These are phyloP conservation scores for Penicillium paradoxum DNA, from an alignment of 495 filamentous ascomycete genomes.

Conservation along the genomic window DNA sequence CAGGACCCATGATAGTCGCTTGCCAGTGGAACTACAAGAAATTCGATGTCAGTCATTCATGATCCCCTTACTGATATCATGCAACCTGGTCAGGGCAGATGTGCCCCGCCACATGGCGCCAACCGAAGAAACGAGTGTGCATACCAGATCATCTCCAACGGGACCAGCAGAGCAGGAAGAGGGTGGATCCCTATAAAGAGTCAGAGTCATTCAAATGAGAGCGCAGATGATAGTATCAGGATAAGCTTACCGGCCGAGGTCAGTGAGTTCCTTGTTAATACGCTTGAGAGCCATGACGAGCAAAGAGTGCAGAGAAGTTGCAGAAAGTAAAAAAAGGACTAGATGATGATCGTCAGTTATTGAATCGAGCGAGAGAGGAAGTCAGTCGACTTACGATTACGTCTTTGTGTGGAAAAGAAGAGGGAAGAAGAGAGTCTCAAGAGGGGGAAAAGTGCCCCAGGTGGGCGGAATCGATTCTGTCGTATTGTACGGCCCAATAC, in stretches of 20 bases:
- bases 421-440: slow-evolving; percentile 20
- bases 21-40: slow-evolving; percentile 92
- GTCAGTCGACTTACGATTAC: slow-evolving; percentile 25
- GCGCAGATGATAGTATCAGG: not conserved
- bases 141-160: slow-evolving; percentile 94
- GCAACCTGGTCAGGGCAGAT: slow-evolving; percentile 2
- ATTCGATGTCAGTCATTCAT: slow-evolving; percentile 19
- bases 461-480: slow-evolving; percentile 17
- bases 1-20: slow-evolving; percentile 99
- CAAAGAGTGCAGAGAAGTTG: slow-evolving; percentile 2
- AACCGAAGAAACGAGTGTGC: slow-evolving; percentile 29
- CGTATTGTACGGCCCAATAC: slow-evolving; percentile 24
- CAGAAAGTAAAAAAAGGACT: slow-evolving; percentile 8
- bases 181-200: slow-evolving; percentile 73
- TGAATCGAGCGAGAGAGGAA: not conserved
- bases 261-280: slow-evolving; percentile 99
- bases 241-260: slow-evolving; percentile 86
- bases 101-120: slow-evolving; percentile 21
- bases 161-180: slow-evolving; percentile 98
- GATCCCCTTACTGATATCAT: slow-evolving; percentile 6
- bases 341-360: slow-evolving; percentile 4
- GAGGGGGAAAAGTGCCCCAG: slow-evolving; percentile 20
- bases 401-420: slow-evolving; percentile 31
- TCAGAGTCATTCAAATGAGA: slow-evolving; percentile 2
- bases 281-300: slow-evolving; percentile 92